Conservation (phyloP, 768 basidiomycete genomes). For the Rhizopogon salebrosus region DNA sequence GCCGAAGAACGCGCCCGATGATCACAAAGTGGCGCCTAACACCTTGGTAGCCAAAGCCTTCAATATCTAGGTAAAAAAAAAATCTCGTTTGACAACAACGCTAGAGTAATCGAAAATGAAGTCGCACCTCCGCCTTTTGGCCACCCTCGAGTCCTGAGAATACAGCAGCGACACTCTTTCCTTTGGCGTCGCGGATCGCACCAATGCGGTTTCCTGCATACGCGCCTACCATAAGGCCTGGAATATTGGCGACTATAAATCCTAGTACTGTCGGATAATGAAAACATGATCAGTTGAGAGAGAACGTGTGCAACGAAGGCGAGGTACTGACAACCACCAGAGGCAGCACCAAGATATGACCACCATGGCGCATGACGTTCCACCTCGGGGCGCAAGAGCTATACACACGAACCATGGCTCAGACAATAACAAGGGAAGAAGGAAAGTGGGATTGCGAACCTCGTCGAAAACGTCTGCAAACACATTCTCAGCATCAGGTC, state of each 20-base stretch:
- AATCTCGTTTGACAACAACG: not conserved
- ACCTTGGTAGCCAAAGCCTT: slow-evolving; percentile 81
- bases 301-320: not conserved
- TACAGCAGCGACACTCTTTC: slow-evolving; percentile 87
- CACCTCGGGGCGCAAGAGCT: slow-evolving; percentile 82
- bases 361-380: slow-evolving; percentile 67
- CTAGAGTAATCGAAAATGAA: not conserved
- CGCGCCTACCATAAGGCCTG: slow-evolving; percentile 82
- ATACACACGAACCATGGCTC: slow-evolving; percentile 1
- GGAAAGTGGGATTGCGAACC: slow-evolving; percentile 35
- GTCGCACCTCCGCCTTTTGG: slow-evolving; percentile 81
- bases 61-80: slow-evolving; percentile 66
- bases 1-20: not conserved
- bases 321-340: slow-evolving; percentile 50
- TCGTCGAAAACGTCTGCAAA: slow-evolving; percentile 93
- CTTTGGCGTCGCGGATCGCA: slow-evolving; percentile 89
- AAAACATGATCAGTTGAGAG: slow-evolving; percentile 27
- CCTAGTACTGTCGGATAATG: slow-evolving; percentile 37
- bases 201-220: slow-evolving; percentile 88
- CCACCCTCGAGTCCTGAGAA: slow-evolving; percentile 69
- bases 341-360: slow-evolving; percentile 65
- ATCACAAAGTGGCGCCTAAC: slow-evolving; percentile 53
- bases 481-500: slow-evolving; percentile 74
- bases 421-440: not conserved
- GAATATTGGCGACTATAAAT: slow-evolving; percentile 66